Evolutionary conservation across 108 stramenopile species (phyloP).

Genomic region (Fragilaria crotonensis): DNA sequence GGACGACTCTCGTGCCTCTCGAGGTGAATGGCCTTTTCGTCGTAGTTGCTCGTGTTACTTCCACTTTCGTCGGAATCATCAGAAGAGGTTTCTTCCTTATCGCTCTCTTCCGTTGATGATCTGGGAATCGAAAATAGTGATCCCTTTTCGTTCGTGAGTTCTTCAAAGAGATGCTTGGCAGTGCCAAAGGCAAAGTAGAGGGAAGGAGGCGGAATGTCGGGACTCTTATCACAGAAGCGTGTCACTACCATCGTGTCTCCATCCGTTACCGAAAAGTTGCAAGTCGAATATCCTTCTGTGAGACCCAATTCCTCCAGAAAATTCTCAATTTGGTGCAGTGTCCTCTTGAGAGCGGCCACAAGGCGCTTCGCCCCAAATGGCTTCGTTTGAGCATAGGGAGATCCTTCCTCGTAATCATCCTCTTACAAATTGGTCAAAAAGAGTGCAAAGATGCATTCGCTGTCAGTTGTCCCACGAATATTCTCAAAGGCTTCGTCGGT

Average conservation of each 20-base stretch:
- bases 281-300: conserved; percentile 2
- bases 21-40: too few species aligned
- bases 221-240: conserved; percentile 33
- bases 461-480: conserved; percentile 29
- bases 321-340: conserved; percentile 10
- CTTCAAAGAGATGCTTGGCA: conserved; percentile 2
- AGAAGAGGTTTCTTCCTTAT: background rate
- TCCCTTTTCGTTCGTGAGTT: background rate
- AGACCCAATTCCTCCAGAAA: conserved; percentile 8
- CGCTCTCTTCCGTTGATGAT: too few species aligned
- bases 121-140: background rate
- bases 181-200: conserved; percentile 23
- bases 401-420: conserved; percentile 7
- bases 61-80: conserved; percentile 2
- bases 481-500: conserved; percentile 24
- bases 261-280: conserved; percentile 41
- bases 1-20: background rate
- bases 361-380: conserved; percentile 17
- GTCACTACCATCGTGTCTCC: conserved; percentile 33
- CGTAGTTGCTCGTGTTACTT: too few species aligned
- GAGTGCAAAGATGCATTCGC: conserved; percentile 32
- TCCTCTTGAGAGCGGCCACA: conserved; percentile 13
- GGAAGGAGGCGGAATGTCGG: conserved; percentile 19
- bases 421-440: conserved; percentile 25
- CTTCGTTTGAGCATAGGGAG: conserved; percentile 6